phyloP scores from a whole-genome alignment of 2,329 filamentous ascomycete genomes.

The Tolypocladium paradoxum region DNA sequence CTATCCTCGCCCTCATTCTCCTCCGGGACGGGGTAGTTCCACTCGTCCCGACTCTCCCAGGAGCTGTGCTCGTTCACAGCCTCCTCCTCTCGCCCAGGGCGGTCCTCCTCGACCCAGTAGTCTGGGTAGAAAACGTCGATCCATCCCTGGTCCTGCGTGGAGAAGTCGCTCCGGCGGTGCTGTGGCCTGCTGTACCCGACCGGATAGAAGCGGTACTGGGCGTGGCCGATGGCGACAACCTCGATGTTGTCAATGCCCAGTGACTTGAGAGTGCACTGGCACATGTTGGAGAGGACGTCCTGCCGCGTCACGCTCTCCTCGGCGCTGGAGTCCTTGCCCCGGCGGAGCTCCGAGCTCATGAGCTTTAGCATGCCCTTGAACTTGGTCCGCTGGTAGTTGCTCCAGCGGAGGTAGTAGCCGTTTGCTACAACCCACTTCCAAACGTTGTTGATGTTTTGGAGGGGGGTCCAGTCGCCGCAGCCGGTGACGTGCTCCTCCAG shows the following conservation, averaged over 20 bases:
- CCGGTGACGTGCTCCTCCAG: not conserved
- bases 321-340: not conserved
- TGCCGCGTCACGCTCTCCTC: not conserved
- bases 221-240: not conserved
- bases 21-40: not conserved
- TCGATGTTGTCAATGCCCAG: not conserved
- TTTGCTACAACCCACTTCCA: conserved; percentile 3
- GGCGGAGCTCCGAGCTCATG: not conserved
- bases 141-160: not conserved
- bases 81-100: not conserved
- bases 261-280: not conserved
- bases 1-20: not conserved
- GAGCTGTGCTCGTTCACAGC: not conserved
- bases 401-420: conserved; percentile 1
- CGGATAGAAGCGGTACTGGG: not conserved
- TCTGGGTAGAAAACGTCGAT: conserved; percentile 1
- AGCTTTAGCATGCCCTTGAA: not conserved
- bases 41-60: not conserved
- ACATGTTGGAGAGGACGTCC: not conserved
- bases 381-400: not conserved
- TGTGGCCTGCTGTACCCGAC: not conserved
- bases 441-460: not conserved
- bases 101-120: not conserved
- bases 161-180: conserved; percentile 1
- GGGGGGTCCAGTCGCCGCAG: not conserved